Percentiles rank a stretch among this genome's conserved stretches.
These are phyloP conservation scores for Saururus chinensis DNA, from an alignment of 164 flowering plant genomes.

Conservation along the genomic window DNA sequence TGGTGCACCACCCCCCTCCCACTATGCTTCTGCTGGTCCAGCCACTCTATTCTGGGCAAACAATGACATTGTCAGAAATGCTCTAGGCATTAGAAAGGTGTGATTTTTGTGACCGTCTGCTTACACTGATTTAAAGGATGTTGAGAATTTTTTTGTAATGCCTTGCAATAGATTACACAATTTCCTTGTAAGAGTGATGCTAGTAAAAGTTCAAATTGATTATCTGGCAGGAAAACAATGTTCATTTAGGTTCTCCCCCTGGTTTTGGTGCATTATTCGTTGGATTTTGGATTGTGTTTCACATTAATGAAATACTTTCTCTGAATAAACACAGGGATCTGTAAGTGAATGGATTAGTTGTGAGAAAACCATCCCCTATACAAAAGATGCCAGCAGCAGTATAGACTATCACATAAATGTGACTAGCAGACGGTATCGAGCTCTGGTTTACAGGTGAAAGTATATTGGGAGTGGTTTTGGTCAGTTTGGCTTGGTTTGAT, in stretches of 20 bases:
- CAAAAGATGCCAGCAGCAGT: slow-evolving; percentile 7
- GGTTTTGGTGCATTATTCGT: not conserved
- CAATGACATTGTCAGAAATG: slow-evolving; percentile 10
- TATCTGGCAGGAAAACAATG: too few relatives aligned
- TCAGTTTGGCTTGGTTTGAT: too few relatives aligned
- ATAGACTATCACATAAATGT: slow-evolving; percentile 17
- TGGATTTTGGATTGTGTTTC: not conserved
- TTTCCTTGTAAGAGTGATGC: too few relatives aligned
- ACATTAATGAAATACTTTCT: not conserved
- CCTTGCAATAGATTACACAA: too few relatives aligned
- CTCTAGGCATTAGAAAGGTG: slow-evolving; percentile 19
- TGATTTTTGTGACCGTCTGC: not conserved
- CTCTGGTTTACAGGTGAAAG: not conserved
- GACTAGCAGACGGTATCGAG: not conserved
- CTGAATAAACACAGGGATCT: slow-evolving; percentile 12
- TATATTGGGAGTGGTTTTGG: too few relatives aligned
- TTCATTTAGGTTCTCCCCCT: too few relatives aligned
- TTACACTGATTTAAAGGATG: not conserved
- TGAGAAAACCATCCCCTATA: slow-evolving; percentile 11
- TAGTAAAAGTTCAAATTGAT: too few relatives aligned
- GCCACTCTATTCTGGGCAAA: slow-evolving; percentile 20
- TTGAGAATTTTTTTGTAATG: not conserved
- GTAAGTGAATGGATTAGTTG: slow-evolving; percentile 20
- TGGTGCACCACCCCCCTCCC: too few relatives aligned
- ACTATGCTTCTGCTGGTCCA: too few relatives aligned